A percentile compares a stretch with the other conserved stretches of the same genome.
Conservation (phyloP, 768 basidiomycete species). For the Clavulina sp. region DNA sequence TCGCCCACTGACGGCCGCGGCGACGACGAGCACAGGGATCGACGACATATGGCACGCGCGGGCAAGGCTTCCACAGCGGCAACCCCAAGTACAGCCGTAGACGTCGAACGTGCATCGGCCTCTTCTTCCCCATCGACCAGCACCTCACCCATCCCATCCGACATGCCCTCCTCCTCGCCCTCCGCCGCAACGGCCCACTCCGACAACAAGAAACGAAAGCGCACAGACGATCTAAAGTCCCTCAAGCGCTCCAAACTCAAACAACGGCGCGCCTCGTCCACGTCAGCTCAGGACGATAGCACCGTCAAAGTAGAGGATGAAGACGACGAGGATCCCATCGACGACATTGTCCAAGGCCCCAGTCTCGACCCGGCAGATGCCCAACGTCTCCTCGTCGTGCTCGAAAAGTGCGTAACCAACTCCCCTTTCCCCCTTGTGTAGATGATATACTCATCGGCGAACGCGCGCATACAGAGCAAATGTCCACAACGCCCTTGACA, state of each 20-base stretch:
- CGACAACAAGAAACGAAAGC: slow-evolving; percentile 2
- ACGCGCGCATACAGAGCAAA: no score
- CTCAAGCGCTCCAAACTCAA: neutral
- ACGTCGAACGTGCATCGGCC: no score
- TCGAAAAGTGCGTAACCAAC: neutral
- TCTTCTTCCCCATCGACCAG: no score
- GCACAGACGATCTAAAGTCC: neutral
- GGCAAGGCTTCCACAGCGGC: no score
- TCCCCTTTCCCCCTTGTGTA: neutral
- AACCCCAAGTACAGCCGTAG: no score
- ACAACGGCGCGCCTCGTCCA: neutral
- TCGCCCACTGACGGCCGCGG: no score
- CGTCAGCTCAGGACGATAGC: neutral
- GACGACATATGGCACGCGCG: no score
- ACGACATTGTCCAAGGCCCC: neutral
- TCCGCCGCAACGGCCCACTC: no score
- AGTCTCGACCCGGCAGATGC: neutral
- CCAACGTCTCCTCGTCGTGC: neutral
- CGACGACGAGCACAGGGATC: no score
- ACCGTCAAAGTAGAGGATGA: neutral
- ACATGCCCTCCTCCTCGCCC: no score
- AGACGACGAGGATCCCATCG: neutral
- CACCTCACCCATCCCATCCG: no score
- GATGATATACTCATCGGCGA: neutral
- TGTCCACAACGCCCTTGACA: no score